Evolutionary conservation across 129 eudicot genomes (phyloP), one percentile per base, ranked within the genome.

Genomic region (Flaveria ramosissima): DNA sequence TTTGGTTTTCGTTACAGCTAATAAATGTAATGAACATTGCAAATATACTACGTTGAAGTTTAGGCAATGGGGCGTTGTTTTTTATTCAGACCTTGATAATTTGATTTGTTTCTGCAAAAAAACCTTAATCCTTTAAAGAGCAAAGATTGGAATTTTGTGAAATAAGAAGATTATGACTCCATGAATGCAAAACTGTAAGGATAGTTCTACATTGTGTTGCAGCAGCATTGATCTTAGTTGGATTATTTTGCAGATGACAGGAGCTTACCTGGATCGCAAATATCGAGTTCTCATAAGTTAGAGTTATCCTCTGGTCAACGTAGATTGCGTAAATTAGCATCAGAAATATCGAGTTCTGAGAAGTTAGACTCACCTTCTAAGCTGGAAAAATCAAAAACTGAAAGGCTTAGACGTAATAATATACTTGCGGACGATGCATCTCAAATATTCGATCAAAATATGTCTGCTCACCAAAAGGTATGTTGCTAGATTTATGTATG

Each of bases 391-490:
- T 84, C 96, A 45, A 91, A 88, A 80, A 94, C 99, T 0, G 99
- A 91, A 83, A 81, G 78, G 65, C 97, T 83, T 30, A 83, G 69
- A 66, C 88, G 71, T 75, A 83, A 53, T 63, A 83, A 81, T 41
- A 68, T 86, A 77, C 86, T 82, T 66, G 85, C 88, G 62, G 83
- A 84, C 67, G 98, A 94, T 59, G 96, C 98, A 39, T 94, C 97
- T 57, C 92, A 91, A 81, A 87, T 94, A 77, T 91, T 87, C 77
- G 92, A 91, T 67, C 77, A 85, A 45, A 87, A 78, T 14, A 80
- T 94, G 76, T 64, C 97, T 70, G 90, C 75, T 41, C 88, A 89
- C 56, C 86, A 91, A 85, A 91, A 94, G 93, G 99, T 91, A 89
- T 10, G 19, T 43, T 80, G 61, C 52, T 66, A 26, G 48, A 36